phyloP scores from a whole-genome alignment of 2,329 filamentous ascomycete genomes.

The Ophiostoma perfectum region DNA sequence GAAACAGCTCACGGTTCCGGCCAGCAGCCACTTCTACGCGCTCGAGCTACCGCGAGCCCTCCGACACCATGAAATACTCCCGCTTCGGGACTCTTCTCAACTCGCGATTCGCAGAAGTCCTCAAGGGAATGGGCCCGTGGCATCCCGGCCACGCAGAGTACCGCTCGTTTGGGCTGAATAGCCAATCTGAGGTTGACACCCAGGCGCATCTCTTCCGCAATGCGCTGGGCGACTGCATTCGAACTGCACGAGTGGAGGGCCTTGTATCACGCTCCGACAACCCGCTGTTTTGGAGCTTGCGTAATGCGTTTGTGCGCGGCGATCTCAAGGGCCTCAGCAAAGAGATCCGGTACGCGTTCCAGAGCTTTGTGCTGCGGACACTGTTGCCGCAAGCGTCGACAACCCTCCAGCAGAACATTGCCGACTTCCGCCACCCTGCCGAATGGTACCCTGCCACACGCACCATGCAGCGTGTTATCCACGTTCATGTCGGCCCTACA shows the following conservation, averaged over 20 bases:
- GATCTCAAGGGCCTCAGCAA: conserved; percentile 46
- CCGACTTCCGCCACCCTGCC: conserved; percentile 80
- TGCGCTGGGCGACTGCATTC: conserved; percentile 42
- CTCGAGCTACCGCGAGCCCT: conserved; percentile 10
- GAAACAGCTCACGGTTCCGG: conserved; percentile 5
- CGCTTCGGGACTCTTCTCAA: conserved; percentile 30
- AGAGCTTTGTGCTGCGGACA: conserved; percentile 55
- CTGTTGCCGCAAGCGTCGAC: conserved; percentile 53
- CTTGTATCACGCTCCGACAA: conserved; percentile 41
- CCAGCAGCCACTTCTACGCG: neutral
- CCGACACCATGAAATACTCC: conserved; percentile 8
- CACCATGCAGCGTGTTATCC: conserved; percentile 71
- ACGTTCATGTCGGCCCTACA: conserved; percentile 92
- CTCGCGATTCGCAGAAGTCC: conserved; percentile 35
- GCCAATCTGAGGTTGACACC: conserved; percentile 40
- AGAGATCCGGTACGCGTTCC: conserved; percentile 52
- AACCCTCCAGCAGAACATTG: conserved; percentile 54
- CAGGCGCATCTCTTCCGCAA: conserved; percentile 44
- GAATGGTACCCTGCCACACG: conserved; percentile 91
- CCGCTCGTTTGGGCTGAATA: conserved; percentile 35
- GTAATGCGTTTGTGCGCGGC: conserved; percentile 52
- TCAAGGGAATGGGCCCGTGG: conserved; percentile 32
- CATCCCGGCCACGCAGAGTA: conserved; percentile 30
- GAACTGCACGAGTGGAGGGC: conserved; percentile 38
- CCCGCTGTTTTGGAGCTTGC: conserved; percentile 53